Base-by-base conservation (phyloP, 352 stramenopile species). In the Globisporangium cylindrosporum region DNA sequence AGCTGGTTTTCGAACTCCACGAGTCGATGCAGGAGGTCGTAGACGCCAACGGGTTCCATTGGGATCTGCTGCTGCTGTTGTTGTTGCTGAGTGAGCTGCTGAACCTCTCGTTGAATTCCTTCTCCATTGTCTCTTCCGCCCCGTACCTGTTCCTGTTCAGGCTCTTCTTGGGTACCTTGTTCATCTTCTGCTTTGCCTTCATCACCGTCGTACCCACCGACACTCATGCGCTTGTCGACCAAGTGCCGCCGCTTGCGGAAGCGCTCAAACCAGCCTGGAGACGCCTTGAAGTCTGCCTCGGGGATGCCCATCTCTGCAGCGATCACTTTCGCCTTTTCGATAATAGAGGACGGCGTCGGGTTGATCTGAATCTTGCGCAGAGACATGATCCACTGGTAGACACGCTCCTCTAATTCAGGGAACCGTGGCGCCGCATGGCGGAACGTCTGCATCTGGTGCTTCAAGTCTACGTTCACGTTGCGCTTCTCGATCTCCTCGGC, bases 221-320 rank as follows among this genome's bases (percentile, higher is more conserved):
- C 34, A 48, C 57, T 70, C 57, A 65, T 32, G 20, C 65, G 65
- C 32, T 41, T 59, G 57, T 70, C 65, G 3, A 53, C 59, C 29
- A 70, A 48, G 10, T 32, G 65, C 18, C 57, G 43, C 7, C 65
- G 56, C 34, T 64, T 65, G 10, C 65, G 65, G 51, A 71, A 71
- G 10, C 60, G 59, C 51, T 71, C 66, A 22, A 71, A 59, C 66
- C 59, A 71, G 9, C 59, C 66, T 1, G 66, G 34, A 4, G 66
- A 67, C 4, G 41, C 66, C 24, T 71, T 71, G 32, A 71, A 71
- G 9, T 48, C 60, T 15, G 51, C 29, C 15, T 59, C 48, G 4
- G 66, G 14, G 36, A 71, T 71, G n/a, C 66, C 59, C 48, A 71
- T n/a, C 6, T 62, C 54, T 12, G 20, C 27, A 7, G 66, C 66